phyloP scores from a whole-genome alignment of 1,139 yeast genomes.

The Pichia sp. region DNA sequence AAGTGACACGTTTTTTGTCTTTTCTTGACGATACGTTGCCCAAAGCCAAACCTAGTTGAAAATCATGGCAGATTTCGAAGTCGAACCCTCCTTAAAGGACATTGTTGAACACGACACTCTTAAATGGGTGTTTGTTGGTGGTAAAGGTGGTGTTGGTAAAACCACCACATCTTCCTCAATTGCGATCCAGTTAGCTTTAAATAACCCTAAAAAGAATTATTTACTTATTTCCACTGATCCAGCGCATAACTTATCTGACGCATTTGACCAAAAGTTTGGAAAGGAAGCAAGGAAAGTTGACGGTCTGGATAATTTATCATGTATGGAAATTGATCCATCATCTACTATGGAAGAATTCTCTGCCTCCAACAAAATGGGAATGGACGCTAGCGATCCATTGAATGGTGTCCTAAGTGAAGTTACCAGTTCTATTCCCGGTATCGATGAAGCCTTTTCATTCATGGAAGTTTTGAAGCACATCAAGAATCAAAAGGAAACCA shows the following conservation, averaged over 20 bases:
- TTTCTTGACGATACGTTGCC: too few species aligned
- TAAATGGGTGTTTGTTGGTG: constrained; percentile 97
- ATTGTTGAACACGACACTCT: constrained; percentile 59
- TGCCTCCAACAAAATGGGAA: constrained; percentile 34
- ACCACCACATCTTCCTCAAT: constrained; percentile 95
- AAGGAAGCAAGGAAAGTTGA: constrained; percentile 93
- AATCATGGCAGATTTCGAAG: constrained; percentile 30
- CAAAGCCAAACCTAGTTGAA: too few species aligned
- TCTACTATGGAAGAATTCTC: constrained; percentile 88
- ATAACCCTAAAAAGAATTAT: constrained; percentile 74
- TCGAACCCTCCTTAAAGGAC: constrained; percentile 63
- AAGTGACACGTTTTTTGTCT: too few species aligned
- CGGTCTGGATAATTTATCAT: constrained; percentile 78
- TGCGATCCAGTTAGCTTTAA: constrained; percentile 81
- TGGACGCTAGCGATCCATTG: constrained; percentile 53
- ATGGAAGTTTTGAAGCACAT: constrained; percentile 97
- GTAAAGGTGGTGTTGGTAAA: constrained; percentile 99
- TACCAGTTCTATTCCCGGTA: constrained; percentile 94
- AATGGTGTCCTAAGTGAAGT: constrained; percentile 78
- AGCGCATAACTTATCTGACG: constrained; percentile 94
- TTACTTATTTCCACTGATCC: constrained; percentile 94
- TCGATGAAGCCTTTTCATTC: constrained; percentile 93
- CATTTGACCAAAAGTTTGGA: constrained; percentile 95
- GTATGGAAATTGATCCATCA: constrained; percentile 98
- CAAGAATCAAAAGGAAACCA: constrained; percentile 53